Base-by-base conservation (phyloP, 495 filamentous ascomycete species). In the Pyrenula massariospora region DNA sequence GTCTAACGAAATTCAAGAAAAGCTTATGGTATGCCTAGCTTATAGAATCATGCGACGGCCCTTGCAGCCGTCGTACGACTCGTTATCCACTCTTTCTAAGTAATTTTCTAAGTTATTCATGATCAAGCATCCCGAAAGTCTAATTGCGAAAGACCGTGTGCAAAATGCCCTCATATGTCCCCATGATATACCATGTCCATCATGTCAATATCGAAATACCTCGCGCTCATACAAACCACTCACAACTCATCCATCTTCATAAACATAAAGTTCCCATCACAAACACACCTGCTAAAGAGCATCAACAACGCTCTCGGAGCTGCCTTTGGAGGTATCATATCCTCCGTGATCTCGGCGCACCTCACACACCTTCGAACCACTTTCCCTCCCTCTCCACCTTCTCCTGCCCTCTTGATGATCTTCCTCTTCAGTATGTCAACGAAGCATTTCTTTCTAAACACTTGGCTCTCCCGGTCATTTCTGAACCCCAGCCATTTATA, bases 261-360 rank as follows among this genome's bases (percentile, higher is more conserved):
- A 42, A 8, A 15, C 31, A 42, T 15, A 42, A 42, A 42, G 31
- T 42, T 42, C 31, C 31, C 31, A 8, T 52, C 50, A 52, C 50
- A 52, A 8, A 52, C 50, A 52, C 50, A 52, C 50, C 50, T 8
- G 10, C n/a, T 21, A 8, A 52, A 20, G 10, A 52, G 50, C 8
- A 24, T 20, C 50, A 21, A 8, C 50, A 52, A 52, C n/a, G 19
- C n/a, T 19, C 22, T 20, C n/a, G 50, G 50, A 8, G 19, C 10
- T 5, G 8, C 10, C 49, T 50, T 56, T 0, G 47, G 42, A 21
- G 57, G 55, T 25, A 61, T 57, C 12, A 80, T 57, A 65, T 87
- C 84, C 66, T 84, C 84, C 80, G 83, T 85, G 19, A 84, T 73
- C 22, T 75, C 73, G 1, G 73, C 76, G 63, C 85, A 88, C 53